Evolutionary conservation across 371 early-diverging fungal species (phyloP).

Genomic region (Homolaphlyctis polyrhiza): DNA sequence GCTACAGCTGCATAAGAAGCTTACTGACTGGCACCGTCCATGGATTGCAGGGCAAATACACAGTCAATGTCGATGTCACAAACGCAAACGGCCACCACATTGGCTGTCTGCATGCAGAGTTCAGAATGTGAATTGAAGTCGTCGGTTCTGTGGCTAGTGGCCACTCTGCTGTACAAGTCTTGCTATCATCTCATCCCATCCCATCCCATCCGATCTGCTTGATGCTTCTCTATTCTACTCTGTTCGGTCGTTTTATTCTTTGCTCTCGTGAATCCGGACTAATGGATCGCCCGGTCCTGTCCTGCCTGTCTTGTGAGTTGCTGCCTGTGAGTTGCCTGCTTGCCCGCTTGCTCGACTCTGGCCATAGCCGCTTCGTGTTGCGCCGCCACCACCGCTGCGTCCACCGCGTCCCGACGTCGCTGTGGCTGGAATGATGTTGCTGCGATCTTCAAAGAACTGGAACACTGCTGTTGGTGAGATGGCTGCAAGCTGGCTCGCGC

Average conservation of each 20-base stretch:
- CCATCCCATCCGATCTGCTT: background rate
- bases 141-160: slow-evolving; percentile 79
- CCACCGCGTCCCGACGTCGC: too few relatives aligned
- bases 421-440: background rate
- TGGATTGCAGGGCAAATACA: slow-evolving; percentile 30
- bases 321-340: too few relatives aligned
- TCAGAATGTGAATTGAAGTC: slow-evolving; percentile 55
- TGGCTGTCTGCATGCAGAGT: slow-evolving; percentile 27
- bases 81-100: slow-evolving; percentile 21
- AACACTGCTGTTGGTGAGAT: background rate
- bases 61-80: slow-evolving; percentile 22
- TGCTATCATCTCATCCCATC: background rate
- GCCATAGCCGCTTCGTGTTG: too few relatives aligned
- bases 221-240: too few relatives aligned
- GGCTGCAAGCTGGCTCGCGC: background rate
- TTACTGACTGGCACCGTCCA: background rate
- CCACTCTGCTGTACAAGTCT: slow-evolving; percentile 19
- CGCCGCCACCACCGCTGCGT: too few relatives aligned
- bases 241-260: too few relatives aligned
- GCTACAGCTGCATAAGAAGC: background rate
- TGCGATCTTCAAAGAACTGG: background rate
- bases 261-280: too few relatives aligned
- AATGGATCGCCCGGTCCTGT: too few relatives aligned
- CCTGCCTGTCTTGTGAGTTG: too few relatives aligned
- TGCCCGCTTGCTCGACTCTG: too few relatives aligned